Evolutionary conservation across 225 moss, liverwort and hornwort species (phyloP), one percentile per base, ranked within the genome.

Genomic region (Marchantia paleacea): DNA sequence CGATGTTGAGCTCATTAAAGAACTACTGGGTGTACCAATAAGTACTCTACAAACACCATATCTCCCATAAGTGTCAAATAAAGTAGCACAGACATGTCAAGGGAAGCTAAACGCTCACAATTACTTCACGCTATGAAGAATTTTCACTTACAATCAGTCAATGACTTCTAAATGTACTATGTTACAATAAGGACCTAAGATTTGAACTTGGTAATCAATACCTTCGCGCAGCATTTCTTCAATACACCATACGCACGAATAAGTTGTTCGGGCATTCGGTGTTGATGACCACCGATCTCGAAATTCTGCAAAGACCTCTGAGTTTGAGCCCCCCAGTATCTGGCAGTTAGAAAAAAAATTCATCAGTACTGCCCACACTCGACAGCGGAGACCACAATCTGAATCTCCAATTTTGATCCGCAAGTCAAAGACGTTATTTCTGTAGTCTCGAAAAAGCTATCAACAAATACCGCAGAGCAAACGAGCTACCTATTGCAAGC

Each of bases 291-390:
- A 50, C 97, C 97, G 26, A 97, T 97, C 79, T 95, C 87, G 81
- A 97, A 97, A 85, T 97, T 97, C 76, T 93, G 93, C 67, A 97
- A 77, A 75, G 95, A 97, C 68, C 97, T 91, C 85, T 97, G 95
- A 52, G 97, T 97, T 74, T 97, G 97, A 50, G 97, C 97, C 84
- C 97, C 97, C 97, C 97, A 97, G 76, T 92, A 92, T 77, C 96
- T 96, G 85, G 76, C 51, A 81, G 15, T 16, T 72, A 8, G 11
- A 50, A 25, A 29, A 51, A 55, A 25, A 6, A 55, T 75, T 26
- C 28, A 25, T 72, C 72, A 24, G 72, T n/a, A 22, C 5, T 12
- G 51, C 50, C 52, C 50, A 72, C 39, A 39, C 5, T 39, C 39
- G 39, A 39, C 39, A 39, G 39, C 39, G 39, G 39, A 39, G 39